Percentiles rank a stretch among this genome's conserved stretches.
These are phyloP conservation scores for Xylaria sp. DNA, from an alignment of 2,329 filamentous ascomycete genomes.

Conservation along the genomic window DNA sequence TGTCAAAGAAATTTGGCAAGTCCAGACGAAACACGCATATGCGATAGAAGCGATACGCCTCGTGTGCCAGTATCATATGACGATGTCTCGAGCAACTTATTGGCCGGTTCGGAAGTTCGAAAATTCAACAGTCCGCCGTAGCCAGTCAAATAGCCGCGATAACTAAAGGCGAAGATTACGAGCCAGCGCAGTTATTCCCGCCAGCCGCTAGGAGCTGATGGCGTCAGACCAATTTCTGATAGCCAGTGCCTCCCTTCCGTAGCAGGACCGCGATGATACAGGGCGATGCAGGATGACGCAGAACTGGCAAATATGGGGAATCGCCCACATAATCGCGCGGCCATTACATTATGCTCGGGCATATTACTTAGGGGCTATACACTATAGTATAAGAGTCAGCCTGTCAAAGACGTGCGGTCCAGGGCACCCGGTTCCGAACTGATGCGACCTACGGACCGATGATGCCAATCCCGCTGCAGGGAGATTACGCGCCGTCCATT, in stretches of 20 bases:
- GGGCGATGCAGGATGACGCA: constrained; percentile 14
- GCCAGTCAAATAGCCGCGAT: background rate
- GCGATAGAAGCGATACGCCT: constrained; percentile 3
- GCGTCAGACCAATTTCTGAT: constrained; percentile 9
- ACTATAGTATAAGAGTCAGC: background rate
- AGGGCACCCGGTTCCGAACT: constrained; percentile 20
- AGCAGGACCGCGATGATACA: background rate
- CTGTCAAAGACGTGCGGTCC: constrained; percentile 18
- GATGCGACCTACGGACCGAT: background rate
- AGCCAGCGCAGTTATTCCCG: background rate
- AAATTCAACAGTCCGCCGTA: background rate
- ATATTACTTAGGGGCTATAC: background rate
- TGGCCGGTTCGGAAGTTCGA: background rate
- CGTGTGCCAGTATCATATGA: constrained; percentile 6
- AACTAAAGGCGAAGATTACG: background rate
- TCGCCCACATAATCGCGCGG: constrained; percentile 6
- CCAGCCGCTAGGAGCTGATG: constrained; percentile 8
- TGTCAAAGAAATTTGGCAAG: background rate
- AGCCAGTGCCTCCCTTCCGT: background rate
- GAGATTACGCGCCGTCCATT: constrained; percentile 9
- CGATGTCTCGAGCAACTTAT: background rate
- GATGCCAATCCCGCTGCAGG: background rate
- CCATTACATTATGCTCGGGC: background rate
- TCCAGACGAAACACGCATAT: constrained; percentile 14
- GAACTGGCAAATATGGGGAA: background rate